These are phyloP conservation scores for Spongiforma sp. DNA, from an alignment of 1,284 basidiomycete genomes.

Conservation along the genomic window DNA sequence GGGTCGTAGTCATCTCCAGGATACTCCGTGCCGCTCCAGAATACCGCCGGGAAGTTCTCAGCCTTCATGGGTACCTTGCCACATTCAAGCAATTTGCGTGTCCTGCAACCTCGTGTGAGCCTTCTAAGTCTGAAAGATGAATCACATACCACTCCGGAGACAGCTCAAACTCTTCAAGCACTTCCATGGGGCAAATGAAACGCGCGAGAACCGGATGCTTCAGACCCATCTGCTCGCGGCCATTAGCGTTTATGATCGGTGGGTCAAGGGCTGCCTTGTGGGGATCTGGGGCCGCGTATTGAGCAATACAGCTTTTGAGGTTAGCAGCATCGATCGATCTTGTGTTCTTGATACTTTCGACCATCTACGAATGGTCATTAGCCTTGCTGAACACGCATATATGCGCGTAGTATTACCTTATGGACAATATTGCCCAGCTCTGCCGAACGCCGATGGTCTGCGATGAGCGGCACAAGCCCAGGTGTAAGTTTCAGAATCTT, in stretches of 20 bases:
- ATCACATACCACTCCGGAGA: background rate
- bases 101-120: background rate
- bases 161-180: background rate
- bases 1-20: constrained; percentile 1
- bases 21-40: constrained; percentile 1
- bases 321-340: background rate
- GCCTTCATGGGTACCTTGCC: background rate
- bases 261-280: background rate
- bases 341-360: too few species aligned
- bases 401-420: background rate
- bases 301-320: background rate
- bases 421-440: background rate
- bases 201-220: constrained; percentile 4
- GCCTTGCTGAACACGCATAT: background rate
- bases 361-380: background rate
- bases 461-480: background rate
- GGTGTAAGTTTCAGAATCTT: background rate
- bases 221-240: background rate
- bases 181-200: background rate
- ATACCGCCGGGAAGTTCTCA: background rate
- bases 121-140: too few species aligned
- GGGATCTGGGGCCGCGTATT: background rate
- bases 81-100: background rate
- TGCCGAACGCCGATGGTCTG: background rate
- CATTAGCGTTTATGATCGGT: background rate